Evolutionary conservation across 495 filamentous ascomycete species (phyloP), one percentile per base, ranked within the genome.

Genomic region (Aspergillus mulundensis): DNA sequence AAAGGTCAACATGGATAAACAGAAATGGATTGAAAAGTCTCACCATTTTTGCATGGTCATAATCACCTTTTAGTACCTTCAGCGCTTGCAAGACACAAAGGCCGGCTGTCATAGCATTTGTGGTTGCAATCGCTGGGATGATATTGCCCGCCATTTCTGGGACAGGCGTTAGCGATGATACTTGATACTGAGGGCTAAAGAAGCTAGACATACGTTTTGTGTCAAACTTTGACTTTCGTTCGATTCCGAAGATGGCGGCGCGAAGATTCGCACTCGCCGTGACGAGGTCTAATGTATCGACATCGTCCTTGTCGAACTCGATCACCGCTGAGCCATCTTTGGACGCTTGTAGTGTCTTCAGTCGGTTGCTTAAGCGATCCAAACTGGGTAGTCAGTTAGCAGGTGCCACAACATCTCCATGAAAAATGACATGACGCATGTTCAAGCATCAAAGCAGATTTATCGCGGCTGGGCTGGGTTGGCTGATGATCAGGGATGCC

Each of bases 61-160:
- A 82, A 45, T 95, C 86, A 23, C 84, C 81, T 55, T 81, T 84
- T 52, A 99, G 74, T 34, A 97, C 88, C 69, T 96, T 97, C 75
- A 95, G 91, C 1, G 91, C 85, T 69, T 99, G 88, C 7, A 99
- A 74, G 4, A 97, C 94, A 66, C 91, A 97, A 21, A 99, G 79
- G 14, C 89, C 87, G 12, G 94, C 94, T 5, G 92, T 94, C 70
- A 97, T 95, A 12, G 95, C 94, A 67, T 99, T 99, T 0, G 94
- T 97, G 0, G 94, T 99, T 1, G 94, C 94, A 68, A 99, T 99
- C 3, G 94, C 95, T 0, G 94, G 94, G 53, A 99, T 97, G 63
- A 99, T 99, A 63, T 97, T 97, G 49, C 94, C 94, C 21, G 94
- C 94, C 91, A 97, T 99, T 72, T 97, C 83, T 86, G 48, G 18